Conservation (phyloP, 2,329 filamentous ascomycete genomes). For the Botryotinia narcissicola region DNA sequence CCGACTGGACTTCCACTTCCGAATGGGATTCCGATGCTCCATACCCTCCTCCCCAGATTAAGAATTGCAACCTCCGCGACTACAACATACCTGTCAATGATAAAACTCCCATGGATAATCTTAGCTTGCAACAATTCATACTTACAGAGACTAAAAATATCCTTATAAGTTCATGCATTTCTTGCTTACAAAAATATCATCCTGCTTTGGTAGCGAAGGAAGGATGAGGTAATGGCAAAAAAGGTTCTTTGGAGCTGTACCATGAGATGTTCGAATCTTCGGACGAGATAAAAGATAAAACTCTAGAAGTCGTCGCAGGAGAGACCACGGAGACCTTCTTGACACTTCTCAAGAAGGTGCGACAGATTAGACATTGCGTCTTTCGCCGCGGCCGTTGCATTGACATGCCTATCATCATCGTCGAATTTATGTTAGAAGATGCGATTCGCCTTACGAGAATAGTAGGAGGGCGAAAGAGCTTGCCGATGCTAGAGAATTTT, state of each 20-base stretch:
- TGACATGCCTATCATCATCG: background rate
- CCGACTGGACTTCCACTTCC: background rate
- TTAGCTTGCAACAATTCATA: background rate
- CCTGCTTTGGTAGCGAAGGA: background rate
- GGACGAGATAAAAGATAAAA: background rate
- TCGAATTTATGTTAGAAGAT: background rate
- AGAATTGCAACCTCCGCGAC: background rate
- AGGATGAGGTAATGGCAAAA: background rate
- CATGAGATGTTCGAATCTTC: background rate
- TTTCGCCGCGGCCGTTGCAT: background rate
- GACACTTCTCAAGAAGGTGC: background rate
- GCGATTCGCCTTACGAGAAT: background rate
- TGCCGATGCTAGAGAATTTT: background rate
- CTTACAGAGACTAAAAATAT: background rate
- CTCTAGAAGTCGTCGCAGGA: background rate
- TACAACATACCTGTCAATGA: background rate
- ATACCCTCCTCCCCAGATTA: background rate
- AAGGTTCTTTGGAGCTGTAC: background rate
- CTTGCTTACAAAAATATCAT: background rate
- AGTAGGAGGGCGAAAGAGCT: background rate
- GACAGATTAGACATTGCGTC: background rate
- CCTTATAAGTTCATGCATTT: background rate
- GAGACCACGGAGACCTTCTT: background rate
- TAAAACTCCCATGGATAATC: background rate
- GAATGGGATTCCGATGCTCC: background rate